Conservation (phyloP, 371 early-diverging fungal genomes). For the Modicella reniformis region DNA sequence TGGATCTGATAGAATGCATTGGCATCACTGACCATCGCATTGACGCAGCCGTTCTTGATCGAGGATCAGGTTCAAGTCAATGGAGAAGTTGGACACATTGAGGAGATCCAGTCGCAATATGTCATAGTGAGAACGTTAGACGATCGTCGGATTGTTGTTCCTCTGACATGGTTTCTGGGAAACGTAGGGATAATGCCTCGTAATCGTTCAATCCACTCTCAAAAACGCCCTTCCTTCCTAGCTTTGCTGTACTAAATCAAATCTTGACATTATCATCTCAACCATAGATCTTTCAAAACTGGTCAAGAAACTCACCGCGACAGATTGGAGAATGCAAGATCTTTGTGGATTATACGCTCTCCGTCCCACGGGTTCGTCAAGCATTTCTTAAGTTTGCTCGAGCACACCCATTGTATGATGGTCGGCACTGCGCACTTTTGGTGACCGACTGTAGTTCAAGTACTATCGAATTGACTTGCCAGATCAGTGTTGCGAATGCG, state of each 20-base stretch:
- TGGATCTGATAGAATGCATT: conserved; percentile 41
- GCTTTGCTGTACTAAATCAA: no score
- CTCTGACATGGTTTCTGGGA: conserved; percentile 51
- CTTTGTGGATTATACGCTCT: conserved; percentile 26
- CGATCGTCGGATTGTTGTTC: conserved; percentile 54
- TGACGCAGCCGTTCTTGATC: conserved; percentile 56
- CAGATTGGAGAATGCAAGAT: conserved; percentile 47
- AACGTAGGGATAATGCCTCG: conserved; percentile 26
- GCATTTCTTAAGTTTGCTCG: conserved; percentile 45
- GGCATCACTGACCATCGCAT: conserved; percentile 55
- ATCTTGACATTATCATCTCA: not conserved
- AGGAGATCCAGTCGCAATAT: conserved; percentile 56
- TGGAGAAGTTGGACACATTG: conserved; percentile 49
- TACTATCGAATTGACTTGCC: conserved; percentile 40
- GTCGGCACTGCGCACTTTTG: conserved; percentile 37
- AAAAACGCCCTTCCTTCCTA: not conserved
- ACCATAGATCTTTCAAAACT: conserved; percentile 52
- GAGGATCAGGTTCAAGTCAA: conserved; percentile 53
- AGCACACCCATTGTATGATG: conserved; percentile 39
- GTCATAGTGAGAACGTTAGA: conserved; percentile 53
- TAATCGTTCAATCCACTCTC: no score
- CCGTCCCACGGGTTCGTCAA: conserved; percentile 39
- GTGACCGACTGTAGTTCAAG: conserved; percentile 26
- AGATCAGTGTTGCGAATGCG: conserved; percentile 43
- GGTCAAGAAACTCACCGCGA: conserved; percentile 46